Conservation (phyloP, 225 moss, liverwort and hornwort genomes). For the Pleurozium schreberi region DNA sequence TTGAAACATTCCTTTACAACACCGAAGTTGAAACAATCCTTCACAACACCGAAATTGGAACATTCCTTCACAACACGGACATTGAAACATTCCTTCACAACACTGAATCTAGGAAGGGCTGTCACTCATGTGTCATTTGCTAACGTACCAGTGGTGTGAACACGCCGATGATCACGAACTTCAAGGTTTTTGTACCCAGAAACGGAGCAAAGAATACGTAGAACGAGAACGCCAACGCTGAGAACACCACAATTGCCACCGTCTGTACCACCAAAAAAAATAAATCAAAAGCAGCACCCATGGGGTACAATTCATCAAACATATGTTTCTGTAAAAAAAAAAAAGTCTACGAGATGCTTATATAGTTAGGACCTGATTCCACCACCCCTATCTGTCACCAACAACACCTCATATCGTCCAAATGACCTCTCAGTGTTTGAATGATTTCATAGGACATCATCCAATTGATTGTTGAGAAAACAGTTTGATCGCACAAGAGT, state of each 20-base stretch:
- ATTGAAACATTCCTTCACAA: background rate
- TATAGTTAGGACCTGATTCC: background rate
- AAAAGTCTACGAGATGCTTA: background rate
- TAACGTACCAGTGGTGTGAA: constrained; percentile 65
- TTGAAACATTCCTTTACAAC: background rate
- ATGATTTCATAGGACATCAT: background rate
- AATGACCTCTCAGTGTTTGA: background rate
- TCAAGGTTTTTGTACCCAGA: constrained; percentile 54
- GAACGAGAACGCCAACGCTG: constrained; percentile 75
- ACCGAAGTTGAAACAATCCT: background rate
- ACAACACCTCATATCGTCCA: background rate
- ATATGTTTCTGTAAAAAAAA: background rate
- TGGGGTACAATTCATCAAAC: background rate
- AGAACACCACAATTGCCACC: constrained; percentile 87
- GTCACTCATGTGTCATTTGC: background rate
- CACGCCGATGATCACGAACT: constrained; percentile 44
- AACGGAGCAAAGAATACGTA: constrained; percentile 91
- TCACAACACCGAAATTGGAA: background rate
- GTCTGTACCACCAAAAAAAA: constrained; percentile 15
- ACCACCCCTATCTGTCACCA: background rate
- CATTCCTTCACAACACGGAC: background rate
- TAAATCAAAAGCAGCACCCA: background rate
- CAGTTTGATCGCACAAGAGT: background rate
- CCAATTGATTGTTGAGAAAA: background rate
- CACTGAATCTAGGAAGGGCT: background rate